Base-by-base conservation (phyloP, 257 asterid species). In the Solanum verrucosum region DNA sequence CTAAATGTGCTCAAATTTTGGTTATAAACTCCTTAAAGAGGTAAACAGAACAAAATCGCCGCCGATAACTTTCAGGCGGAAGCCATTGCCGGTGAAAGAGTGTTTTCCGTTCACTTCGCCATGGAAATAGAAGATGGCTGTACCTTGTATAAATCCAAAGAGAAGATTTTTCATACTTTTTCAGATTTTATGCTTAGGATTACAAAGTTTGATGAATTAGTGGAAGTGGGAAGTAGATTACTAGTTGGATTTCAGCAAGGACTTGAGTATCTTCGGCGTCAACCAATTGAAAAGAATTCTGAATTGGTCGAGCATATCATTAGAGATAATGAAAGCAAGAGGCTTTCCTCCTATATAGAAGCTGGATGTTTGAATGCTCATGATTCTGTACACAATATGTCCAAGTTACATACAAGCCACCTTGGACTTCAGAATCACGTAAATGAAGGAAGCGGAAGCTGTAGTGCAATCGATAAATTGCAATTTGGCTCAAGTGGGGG, bases 361-460 rank as follows among this genome's bases (percentile, higher is more conserved):
- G 95, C 98, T 85, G 98, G 97, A 89, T 93, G 94, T 78, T 12
- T 88, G 74, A 93, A 93, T 85, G 59, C 59, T 38, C 89, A 90
- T 85, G 98, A 94, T 86, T 87, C 91, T 46, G 83, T 90, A 75
- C 95, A 92, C 34, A 91, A 87, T 86, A 89, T 91, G 84, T 92
- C 90, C 92, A 94, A 94, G 94, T 95, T 96, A 93, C 90, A 84
- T 87, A 91, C 96, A n/a, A 91, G 98, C 90, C 96, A 92, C 91
- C 91, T 87, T 21, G 96, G 96, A 88, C 97, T 95, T 88, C 89
- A 85, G 92, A 96, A 93, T 89, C 91, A 91, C 81, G 85, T 92
- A 87, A 88, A 81, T 37, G 87, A 88, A 95, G 83, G 92, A 92
- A 72, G 97, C 92, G 38, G 90, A 92, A 77, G 90, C 71, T 0